A percentile compares a stretch with the other conserved stretches of the same genome.
Evolutionary conservation across 805 yeast genomes (phyloP).

Genomic region (Ogataea minuta): DNA sequence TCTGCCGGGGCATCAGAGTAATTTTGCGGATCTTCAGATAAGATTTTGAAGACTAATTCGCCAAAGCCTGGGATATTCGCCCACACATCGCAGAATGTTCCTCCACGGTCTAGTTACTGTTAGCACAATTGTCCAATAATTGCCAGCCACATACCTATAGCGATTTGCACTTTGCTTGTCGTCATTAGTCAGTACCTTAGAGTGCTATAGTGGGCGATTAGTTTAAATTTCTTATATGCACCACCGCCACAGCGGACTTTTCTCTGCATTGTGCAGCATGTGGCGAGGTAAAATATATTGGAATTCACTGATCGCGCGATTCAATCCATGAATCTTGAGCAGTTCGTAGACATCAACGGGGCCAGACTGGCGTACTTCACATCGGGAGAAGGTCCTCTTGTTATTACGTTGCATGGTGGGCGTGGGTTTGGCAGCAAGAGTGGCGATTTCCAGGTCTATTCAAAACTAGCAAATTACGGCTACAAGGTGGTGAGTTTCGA

Average conservation of each 20-base stretch:
- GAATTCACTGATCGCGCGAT: too few relatives aligned
- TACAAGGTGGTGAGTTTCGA: constrained; percentile 26
- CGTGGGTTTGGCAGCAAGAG: constrained; percentile 26
- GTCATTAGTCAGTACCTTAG: background rate
- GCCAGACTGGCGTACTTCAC: constrained; percentile 20
- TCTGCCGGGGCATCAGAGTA: constrained; percentile 29
- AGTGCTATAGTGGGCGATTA: background rate
- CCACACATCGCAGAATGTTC: constrained; percentile 47
- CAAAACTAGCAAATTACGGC: constrained; percentile 18
- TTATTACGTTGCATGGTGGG: constrained; percentile 28
- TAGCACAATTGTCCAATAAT: background rate
- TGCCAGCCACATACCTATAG: constrained; percentile 11
- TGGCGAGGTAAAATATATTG: background rate
- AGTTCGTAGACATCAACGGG: constrained; percentile 15
- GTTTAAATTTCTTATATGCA: background rate
- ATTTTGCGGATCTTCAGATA: constrained; percentile 27
- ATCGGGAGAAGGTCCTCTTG: constrained; percentile 17
- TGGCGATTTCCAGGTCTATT: constrained; percentile 24
- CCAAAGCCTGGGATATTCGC: constrained; percentile 42
- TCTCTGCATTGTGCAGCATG: constrained; percentile 7
- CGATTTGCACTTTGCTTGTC: constrained; percentile 12
- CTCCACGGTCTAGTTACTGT: constrained; percentile 34
- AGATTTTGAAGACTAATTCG: constrained; percentile 35
- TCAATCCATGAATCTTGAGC: constrained; percentile 5
- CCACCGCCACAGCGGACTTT: constrained; percentile 10